Evolutionary conservation across 2,329 filamentous ascomycete species (phyloP), one percentile per base, ranked within the genome.

Genomic region (Aspergillus sp.): DNA sequence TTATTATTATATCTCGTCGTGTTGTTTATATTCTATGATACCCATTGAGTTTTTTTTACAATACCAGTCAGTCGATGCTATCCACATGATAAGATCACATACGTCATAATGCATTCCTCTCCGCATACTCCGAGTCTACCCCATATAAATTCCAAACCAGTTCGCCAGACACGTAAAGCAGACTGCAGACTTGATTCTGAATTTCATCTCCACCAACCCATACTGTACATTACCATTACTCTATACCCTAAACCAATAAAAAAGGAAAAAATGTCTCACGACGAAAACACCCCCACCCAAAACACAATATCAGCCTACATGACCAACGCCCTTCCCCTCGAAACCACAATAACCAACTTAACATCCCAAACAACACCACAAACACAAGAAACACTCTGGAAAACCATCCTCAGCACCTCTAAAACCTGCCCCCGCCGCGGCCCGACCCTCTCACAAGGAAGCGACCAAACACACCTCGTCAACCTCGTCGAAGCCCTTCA

Each of bases 331-430:
- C 27, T 12, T 9, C 27, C 28, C 10, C 27, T 38, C 2, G 6
- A 11, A 7, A 29, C 26, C 1, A 30, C 36, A 6, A 27, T 38
- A 11, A 12, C 9, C 1, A n/a, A 29, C 34, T 7, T 27, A 19
- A 13, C 12, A 5, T 3, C 8, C 4, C n/a, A 7, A 10, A 5
- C n/a, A 31, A 13, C 32, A 34, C 26, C n/a, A 7, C 10, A 28
- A 9, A 26, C 27, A 50, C 45, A 40, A 7, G 32, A 44, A 26
- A 27, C 10, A 26, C 31, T 50, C 7, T 50, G 48, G 48, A 27
- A 34, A 12, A 37, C 48, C 10, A 40, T 42, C 30, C 36, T 48
- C 1, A 44, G 46, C 39, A 45, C 43, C 7, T 33, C 40, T n/a
- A 39, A 41, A 32, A 48, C 44, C 10, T 27, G 42, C 6, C 36